These are phyloP conservation scores for Pezicula rhizophila DNA, from an alignment of 2,329 filamentous ascomycete species.

Conservation along the genomic window DNA sequence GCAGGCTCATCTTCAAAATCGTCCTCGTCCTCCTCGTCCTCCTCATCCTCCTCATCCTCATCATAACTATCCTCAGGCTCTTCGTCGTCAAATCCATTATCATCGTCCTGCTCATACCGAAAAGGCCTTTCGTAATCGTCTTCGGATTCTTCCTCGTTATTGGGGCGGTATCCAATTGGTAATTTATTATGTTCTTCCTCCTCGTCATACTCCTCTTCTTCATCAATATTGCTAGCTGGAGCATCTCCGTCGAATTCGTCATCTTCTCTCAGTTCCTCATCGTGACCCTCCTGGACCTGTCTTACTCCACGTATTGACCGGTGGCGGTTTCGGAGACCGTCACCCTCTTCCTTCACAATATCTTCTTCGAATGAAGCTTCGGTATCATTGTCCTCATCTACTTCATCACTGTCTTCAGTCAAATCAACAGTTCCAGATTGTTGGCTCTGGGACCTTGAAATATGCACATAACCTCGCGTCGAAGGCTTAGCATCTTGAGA, in stretches of 20 bases:
- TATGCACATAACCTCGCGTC: constrained; percentile 2
- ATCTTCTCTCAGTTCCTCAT: constrained; percentile 3
- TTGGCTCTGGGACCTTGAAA: constrained; percentile 18
- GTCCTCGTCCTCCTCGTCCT: constrained; percentile 18
- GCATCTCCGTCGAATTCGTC: neutral
- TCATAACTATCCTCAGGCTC: constrained; percentile 17
- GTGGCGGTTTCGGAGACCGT: constrained; percentile 1
- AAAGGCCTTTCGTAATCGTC: neutral
- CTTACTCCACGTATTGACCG: neutral
- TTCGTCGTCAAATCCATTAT: constrained; percentile 4
- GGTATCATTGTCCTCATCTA: constrained; percentile 9
- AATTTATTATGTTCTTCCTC: constrained; percentile 1
- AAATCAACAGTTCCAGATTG: constrained; percentile 20
- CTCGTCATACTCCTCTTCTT: constrained; percentile 5
- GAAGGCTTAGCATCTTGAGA: too few relatives aligned
- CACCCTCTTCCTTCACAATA: constrained; percentile 1
- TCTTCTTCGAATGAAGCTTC: neutral
- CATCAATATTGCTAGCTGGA: neutral
- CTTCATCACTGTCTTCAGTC: constrained; percentile 17
- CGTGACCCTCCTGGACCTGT: neutral
- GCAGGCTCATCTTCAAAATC: constrained; percentile 11
- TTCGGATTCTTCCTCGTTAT: neutral
- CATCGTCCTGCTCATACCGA: constrained; percentile 2
- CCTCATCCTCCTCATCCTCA: constrained; percentile 18
- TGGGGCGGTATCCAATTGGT: too few relatives aligned